Evolutionary conservation across 2,329 filamentous ascomycete genomes (phyloP).

Genomic region (Fusarium sterilihyphosum): DNA sequence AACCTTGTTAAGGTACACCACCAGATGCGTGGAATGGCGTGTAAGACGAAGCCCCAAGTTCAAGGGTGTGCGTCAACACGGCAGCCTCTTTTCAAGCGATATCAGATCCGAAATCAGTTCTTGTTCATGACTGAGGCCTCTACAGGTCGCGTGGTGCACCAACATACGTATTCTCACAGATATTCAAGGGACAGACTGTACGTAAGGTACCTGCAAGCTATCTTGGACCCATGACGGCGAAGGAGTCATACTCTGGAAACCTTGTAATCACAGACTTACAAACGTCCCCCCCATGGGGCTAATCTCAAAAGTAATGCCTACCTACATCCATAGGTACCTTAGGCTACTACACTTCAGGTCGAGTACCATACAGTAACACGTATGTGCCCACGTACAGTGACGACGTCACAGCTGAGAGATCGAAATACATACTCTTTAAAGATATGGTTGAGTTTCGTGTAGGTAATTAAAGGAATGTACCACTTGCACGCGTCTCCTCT

Average conservation of each 20-base stretch:
- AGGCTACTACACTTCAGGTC: background rate
- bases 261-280: conserved; percentile 26
- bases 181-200: background rate
- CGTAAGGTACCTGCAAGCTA: conserved; percentile 21
- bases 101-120: conserved; percentile 24
- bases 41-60: background rate
- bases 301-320: conserved; percentile 7
- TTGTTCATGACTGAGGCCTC: conserved; percentile 20
- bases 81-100: conserved; percentile 17
- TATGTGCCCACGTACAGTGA: conserved; percentile 38
- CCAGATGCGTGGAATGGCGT: conserved; percentile 10
- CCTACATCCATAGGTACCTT: background rate
- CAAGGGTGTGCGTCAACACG: conserved; percentile 9
- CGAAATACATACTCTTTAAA: background rate
- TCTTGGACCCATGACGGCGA: conserved; percentile 31
- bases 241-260: conserved; percentile 33
- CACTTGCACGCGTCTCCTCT: conserved; percentile 22
- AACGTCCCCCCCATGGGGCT: conserved; percentile 12
- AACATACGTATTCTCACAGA: background rate
- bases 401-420: conserved; percentile 26
- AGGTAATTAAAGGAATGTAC: conserved; percentile 10
- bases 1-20: conserved; percentile 3
- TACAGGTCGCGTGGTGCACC: conserved; percentile 19
- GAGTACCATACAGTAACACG: conserved; percentile 18
- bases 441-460: background rate